Evolutionary conservation across 2,329 filamentous ascomycete genomes (phyloP).

Genomic region (Hypocrella siamensis): DNA sequence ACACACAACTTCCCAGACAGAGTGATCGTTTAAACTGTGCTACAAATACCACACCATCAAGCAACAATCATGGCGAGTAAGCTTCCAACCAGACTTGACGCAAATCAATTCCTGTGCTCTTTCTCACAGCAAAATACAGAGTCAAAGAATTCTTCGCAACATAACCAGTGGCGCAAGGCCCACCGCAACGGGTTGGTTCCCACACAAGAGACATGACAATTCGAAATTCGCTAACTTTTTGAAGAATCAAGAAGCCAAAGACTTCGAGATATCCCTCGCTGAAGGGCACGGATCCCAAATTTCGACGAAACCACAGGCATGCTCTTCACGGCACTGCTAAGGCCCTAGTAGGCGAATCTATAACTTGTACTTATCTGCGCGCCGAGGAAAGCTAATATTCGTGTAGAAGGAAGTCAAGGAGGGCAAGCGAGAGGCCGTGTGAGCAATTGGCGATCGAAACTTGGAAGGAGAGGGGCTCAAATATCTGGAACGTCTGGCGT

Average conservation of each 20-base stretch:
- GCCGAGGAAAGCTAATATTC: not conserved
- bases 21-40: too few relatives aligned
- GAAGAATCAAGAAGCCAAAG: constrained; percentile 99
- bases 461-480: too few relatives aligned
- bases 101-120: not conserved
- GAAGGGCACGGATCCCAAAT: constrained; percentile 98
- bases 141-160: constrained; percentile 99
- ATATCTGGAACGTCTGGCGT: too few relatives aligned
- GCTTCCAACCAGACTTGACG: too few relatives aligned
- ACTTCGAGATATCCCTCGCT: constrained; percentile 97
- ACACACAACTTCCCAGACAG: too few relatives aligned
- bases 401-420: constrained; percentile 88
- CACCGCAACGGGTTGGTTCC: constrained; percentile 93
- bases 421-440: constrained; percentile 83
- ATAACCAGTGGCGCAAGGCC: constrained; percentile 97
- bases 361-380: not conserved
- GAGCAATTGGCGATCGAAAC: constrained; percentile 11
- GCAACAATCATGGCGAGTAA: too few relatives aligned
- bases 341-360: constrained; percentile 61
- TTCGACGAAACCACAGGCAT: constrained; percentile 99
- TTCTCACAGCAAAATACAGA: constrained; percentile 37
- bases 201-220: not conserved
- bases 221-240: constrained; percentile 5
- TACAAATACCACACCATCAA: too few relatives aligned
- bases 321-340: constrained; percentile 97